Percentiles rank a stretch among this genome's conserved stretches.
Evolutionary conservation across 192 early-diverging fungal genomes (phyloP).

Genomic region (Backusella sp.): DNA sequence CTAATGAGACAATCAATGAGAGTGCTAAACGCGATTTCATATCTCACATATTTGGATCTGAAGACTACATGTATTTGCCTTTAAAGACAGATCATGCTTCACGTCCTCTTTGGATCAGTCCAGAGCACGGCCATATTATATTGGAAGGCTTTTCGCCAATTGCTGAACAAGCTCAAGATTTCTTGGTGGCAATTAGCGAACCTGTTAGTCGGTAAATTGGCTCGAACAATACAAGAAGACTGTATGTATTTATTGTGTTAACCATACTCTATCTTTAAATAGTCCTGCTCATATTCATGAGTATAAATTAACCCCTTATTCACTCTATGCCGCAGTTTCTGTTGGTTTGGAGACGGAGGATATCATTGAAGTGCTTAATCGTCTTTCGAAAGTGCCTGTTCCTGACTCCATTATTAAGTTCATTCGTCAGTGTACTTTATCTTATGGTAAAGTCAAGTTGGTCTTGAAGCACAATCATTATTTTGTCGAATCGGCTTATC

Average conservation of each 20-base stretch:
- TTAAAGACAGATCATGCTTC: slow-evolving; percentile 88
- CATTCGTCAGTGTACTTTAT: slow-evolving; percentile 79
- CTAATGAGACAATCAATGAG: not conserved
- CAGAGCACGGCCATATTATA: slow-evolving; percentile 78
- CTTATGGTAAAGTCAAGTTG: slow-evolving; percentile 95
- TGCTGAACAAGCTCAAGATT: slow-evolving; percentile 94
- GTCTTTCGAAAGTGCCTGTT: slow-evolving; percentile 85
- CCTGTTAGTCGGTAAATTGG: slow-evolving; percentile 76
- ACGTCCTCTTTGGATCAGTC: slow-evolving; percentile 90
- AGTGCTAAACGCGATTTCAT: slow-evolving; percentile 41
- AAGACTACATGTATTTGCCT: slow-evolving; percentile 73
- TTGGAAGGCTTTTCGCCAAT: slow-evolving; percentile 98
- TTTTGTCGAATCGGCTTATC: slow-evolving; percentile 88
- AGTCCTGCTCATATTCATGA: slow-evolving; percentile 82
- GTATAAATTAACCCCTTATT: slow-evolving; percentile 93
- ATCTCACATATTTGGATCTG: slow-evolving; percentile 62
- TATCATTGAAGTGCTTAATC: slow-evolving; percentile 89
- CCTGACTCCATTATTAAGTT: slow-evolving; percentile 73
- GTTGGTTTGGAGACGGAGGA: slow-evolving; percentile 89
- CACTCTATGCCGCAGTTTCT: slow-evolving; percentile 96
- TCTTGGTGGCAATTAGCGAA: slow-evolving; percentile 93
- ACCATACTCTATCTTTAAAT: not conserved
- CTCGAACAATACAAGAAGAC: not conserved
- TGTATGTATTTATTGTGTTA: not conserved
- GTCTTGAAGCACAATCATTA: slow-evolving; percentile 94